Base-by-base conservation (phyloP, 495 filamentous ascomycete genomes). In the Podospora didyma region DNA sequence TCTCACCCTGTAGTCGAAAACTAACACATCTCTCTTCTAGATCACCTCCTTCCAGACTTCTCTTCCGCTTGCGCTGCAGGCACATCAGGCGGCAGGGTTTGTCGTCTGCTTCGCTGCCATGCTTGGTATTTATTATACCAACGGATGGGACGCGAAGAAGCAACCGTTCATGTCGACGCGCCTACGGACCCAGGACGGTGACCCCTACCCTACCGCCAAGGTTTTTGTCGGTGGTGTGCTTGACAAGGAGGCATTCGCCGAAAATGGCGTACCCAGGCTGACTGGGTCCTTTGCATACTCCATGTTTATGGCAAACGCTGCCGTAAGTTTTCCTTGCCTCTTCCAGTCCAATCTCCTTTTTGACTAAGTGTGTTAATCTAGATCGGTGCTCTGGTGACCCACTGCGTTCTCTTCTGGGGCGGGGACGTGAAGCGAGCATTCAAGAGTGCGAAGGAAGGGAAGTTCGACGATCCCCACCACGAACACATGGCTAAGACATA, bases 151-250 rank as follows among this genome's bases (percentile, higher is more conserved):
- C 35, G 50, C 59, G n/a, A 54, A 46, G 48, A 66, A 77, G 6
- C 68, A 70, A 53, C 66, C 66, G 41, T 77, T 82, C 62, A 79
- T 80, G 6, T 81, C 81, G 62, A 73, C 80, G 59, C 76, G 75
- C 1, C 72, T 76, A 7, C 60, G 64, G 14, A 69, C 76, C 7
- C 69, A 74, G 46, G 55, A 64, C 24, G 62, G 61, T 9, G 53
- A 51, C 21, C 70, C 75, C 6, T 83, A 85, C 53, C 77, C 79
- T 7, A 81, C 76, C 7, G 11, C 34, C 2, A 57, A 69, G 3
- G 62, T 81, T 3, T 76, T 73, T 28, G 26, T 64, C 9, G 61
- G 59, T 0, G 71, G 70, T 51, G 62, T 72, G 9, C 70, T 81
- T 24, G 61, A 76, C 54, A 54, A 65, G 22, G 47, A 57, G 1